phyloP scores from a whole-genome alignment of 129 eudicot genomes.

The Lactuca sativa region DNA sequence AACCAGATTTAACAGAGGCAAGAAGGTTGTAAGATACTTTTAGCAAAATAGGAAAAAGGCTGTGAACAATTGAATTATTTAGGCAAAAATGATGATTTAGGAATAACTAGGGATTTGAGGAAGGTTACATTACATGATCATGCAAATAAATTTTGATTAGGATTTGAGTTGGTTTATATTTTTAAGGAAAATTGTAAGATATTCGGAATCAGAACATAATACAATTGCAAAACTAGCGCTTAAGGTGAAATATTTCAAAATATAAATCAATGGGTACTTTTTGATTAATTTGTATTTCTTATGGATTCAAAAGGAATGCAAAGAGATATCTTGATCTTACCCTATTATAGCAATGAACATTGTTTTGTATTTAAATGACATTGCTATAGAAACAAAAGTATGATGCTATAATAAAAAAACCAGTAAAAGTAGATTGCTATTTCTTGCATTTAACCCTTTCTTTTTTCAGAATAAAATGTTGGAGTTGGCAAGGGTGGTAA shows the following conservation, averaged over 20 bases:
- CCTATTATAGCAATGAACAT: not conserved
- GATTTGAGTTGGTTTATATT: not conserved
- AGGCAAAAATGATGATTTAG: constrained; percentile 4
- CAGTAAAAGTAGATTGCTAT: not conserved
- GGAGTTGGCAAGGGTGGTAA: constrained; percentile 68
- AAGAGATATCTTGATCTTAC: not conserved
- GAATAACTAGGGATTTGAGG: not conserved
- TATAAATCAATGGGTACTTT: not conserved
- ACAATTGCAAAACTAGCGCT: not conserved
- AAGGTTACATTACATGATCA: not conserved
- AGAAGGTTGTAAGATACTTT: not conserved
- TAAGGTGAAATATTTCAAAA: not conserved
- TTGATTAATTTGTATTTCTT: not conserved
- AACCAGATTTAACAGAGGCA: not conserved
- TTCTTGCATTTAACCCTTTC: not conserved
- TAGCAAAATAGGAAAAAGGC: not conserved
- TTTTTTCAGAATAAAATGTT: constrained; percentile 52
- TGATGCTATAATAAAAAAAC: too few species aligned
- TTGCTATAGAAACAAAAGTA: too few species aligned
- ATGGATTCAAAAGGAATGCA: not conserved
- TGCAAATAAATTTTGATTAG: not conserved
- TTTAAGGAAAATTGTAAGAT: not conserved
- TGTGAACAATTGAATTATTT: not conserved
- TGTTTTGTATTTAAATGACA: too few species aligned
- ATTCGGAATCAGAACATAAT: not conserved